Evolutionary conservation across 164 flowering plant species (phyloP).

Genomic region (Protea cynaroides): DNA sequence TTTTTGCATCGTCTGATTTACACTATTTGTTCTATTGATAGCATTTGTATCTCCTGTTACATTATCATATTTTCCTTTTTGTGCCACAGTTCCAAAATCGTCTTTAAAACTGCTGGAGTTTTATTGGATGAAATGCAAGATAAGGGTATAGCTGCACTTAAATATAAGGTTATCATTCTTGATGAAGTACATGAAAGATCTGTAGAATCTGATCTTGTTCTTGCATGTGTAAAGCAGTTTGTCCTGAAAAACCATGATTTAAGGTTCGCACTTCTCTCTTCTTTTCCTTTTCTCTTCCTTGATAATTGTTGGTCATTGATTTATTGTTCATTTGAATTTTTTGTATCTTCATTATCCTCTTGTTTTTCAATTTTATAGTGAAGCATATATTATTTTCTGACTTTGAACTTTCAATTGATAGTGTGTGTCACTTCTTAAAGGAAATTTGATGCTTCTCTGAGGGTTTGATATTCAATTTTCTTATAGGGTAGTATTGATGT

Average conservation of each 20-base stretch:
- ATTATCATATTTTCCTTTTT: neutral
- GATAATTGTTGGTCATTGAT: neutral
- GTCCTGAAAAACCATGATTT: slow-evolving; percentile 58
- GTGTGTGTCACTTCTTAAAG: neutral
- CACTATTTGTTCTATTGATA: neutral
- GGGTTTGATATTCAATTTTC: slow-evolving; percentile 12
- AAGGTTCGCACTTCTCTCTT: slow-evolving; percentile 37
- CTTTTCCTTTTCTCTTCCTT: neutral
- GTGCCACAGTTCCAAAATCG: slow-evolving; percentile 62
- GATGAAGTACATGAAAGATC: slow-evolving; percentile 99
- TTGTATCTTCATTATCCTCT: neutral
- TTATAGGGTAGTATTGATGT: slow-evolving; percentile 92
- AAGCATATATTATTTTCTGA: neutral
- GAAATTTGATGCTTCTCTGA: neutral
- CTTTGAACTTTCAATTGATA: neutral
- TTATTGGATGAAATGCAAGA: slow-evolving; percentile 96
- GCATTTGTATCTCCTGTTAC: neutral
- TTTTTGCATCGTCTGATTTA: neutral
- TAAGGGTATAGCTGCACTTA: slow-evolving; percentile 73
- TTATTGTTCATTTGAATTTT: neutral
- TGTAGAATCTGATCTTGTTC: slow-evolving; percentile 96
- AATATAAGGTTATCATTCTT: slow-evolving; percentile 81
- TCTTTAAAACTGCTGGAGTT: slow-evolving; percentile 97
- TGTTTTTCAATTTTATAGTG: neutral
- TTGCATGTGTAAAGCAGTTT: slow-evolving; percentile 91